Conservation (phyloP, 305 asterid genomes). For the Fraxinus velutina region DNA sequence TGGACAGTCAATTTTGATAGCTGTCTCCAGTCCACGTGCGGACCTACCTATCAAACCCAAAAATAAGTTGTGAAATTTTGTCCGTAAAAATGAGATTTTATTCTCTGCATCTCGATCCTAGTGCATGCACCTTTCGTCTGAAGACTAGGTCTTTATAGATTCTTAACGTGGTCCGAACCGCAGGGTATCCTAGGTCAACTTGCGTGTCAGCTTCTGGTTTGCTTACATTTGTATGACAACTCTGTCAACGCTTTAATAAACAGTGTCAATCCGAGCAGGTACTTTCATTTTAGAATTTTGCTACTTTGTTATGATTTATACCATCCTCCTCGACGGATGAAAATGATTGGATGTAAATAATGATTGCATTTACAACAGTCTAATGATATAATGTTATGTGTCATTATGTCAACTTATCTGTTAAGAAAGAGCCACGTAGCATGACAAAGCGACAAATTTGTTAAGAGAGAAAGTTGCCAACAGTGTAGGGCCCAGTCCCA, state of each 20-base stretch:
- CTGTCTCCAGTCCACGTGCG: conserved; percentile 44
- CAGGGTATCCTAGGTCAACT: neutral
- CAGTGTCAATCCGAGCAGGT: neutral
- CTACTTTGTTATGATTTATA: neutral
- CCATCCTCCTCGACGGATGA: neutral
- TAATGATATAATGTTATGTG: neutral
- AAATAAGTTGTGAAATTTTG: neutral
- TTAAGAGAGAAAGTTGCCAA: conserved; percentile 25
- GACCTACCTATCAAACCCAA: conserved; percentile 29
- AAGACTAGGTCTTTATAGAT: neutral
- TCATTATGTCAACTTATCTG: too few relatives aligned
- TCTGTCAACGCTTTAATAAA: conserved; percentile 31
- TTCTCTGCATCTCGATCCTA: neutral
- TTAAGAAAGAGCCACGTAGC: neutral
- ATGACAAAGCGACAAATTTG: neutral
- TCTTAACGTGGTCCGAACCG: neutral
- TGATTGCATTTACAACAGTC: too few relatives aligned
- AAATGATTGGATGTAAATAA: too few relatives aligned
- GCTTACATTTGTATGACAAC: neutral
- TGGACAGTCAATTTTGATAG: conserved; percentile 25
- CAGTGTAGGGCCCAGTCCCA: conserved; percentile 42
- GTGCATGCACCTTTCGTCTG: neutral
- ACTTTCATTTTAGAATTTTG: neutral
- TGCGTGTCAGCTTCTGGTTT: conserved; percentile 19
- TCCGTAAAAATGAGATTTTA: neutral